A percentile compares a stretch with the other conserved stretches of the same genome.
phyloP scores from a whole-genome alignment of 495 filamentous ascomycete species.

The Sordaria brevicollis region DNA sequence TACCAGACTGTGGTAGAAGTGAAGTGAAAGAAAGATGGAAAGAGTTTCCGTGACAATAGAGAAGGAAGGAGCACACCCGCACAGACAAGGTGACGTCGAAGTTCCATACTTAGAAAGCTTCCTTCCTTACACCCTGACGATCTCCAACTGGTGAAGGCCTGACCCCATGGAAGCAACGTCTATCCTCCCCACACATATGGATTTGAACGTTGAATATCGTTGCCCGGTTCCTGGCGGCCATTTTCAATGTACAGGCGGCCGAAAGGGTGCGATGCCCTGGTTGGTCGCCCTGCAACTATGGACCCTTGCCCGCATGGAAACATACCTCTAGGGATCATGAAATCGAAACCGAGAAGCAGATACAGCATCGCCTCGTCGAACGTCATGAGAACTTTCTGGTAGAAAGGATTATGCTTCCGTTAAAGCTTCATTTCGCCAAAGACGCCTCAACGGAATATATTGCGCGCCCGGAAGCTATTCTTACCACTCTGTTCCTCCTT shows the following conservation, averaged over 20 bases:
- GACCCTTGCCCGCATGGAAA: not conserved
- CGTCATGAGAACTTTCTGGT: not conserved
- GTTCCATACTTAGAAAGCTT: not conserved
- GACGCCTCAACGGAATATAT: not conserved
- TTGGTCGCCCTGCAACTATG: not conserved
- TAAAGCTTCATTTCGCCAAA: not conserved
- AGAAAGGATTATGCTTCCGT: not conserved
- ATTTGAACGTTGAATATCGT: not conserved
- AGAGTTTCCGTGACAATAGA: not conserved
- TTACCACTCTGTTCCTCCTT: not conserved
- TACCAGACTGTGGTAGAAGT: not conserved
- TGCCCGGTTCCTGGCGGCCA: not conserved
- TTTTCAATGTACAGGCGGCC: not conserved
- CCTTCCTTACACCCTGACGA: not conserved
- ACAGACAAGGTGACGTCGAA: not conserved
- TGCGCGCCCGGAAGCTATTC: not conserved
- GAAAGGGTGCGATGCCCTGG: not conserved
- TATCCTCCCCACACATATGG: not conserved
- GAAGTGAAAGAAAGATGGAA: not conserved
- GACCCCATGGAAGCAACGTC: not conserved
- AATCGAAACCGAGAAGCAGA: not conserved
- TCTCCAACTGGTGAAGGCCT: not conserved
- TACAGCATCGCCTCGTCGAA: not conserved
- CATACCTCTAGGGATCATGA: not conserved
- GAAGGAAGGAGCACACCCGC: not conserved